Percentiles rank a stretch among this genome's conserved stretches.
Conservation (phyloP, 768 basidiomycete genomes). For the Lactarius hatsudake region DNA sequence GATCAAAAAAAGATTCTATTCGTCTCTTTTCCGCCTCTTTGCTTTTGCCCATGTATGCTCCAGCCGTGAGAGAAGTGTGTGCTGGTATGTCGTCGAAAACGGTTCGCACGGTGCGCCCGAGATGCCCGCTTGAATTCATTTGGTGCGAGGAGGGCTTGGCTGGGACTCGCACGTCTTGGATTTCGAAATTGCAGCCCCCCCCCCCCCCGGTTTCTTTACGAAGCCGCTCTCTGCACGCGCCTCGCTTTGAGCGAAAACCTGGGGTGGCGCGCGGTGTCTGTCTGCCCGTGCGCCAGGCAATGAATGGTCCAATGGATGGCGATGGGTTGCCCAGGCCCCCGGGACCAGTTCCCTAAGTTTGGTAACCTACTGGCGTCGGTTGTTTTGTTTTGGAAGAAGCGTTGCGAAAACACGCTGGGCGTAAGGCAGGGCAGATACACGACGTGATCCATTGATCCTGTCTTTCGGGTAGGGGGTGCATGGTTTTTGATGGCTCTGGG, state of each 20-base stretch:
- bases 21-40: background rate
- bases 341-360: conserved; percentile 1
- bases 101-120: background rate
- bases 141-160: too few species aligned
- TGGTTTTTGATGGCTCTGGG: background rate
- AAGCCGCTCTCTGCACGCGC: background rate
- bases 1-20: background rate
- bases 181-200: background rate
- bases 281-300: background rate
- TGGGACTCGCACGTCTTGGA: too few species aligned
- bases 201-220: background rate
- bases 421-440: background rate
- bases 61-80: background rate
- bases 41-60: too few species aligned
- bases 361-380: background rate
- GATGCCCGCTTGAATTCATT: background rate
- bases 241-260: background rate
- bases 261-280: background rate
- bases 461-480: background rate
- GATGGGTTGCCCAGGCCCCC: background rate
- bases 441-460: conserved; percentile 1
- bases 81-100: background rate
- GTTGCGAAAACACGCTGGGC: background rate
- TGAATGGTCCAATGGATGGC: background rate
- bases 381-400: conserved; percentile 3